phyloP scores from a whole-genome alignment of 1,284 basidiomycete species.

The Ganoderma sinense region DNA sequence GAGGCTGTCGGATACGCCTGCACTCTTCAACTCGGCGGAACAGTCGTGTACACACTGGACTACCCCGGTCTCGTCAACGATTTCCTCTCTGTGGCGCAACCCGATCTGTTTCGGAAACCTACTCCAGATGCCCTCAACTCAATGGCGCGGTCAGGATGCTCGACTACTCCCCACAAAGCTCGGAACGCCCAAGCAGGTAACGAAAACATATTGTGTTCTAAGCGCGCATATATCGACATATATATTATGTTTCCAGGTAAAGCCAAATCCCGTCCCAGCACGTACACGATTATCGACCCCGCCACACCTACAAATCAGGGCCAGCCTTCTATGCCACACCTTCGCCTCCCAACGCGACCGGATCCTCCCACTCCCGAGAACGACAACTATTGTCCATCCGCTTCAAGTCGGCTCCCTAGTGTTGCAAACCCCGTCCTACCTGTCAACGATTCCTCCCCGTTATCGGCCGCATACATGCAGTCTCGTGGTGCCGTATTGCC shows the following conservation, averaged over 20 bases:
- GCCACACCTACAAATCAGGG: neutral
- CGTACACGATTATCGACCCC: constrained; percentile 7
- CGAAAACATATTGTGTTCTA: neutral
- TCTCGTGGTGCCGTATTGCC: neutral
- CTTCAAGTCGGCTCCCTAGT: neutral
- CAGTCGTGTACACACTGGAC: constrained; percentile 35
- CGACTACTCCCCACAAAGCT: neutral
- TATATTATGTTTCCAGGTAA: constrained; percentile 5
- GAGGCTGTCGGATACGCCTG: constrained; percentile 38
- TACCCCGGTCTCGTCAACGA: constrained; percentile 31
- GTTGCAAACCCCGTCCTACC: neutral
- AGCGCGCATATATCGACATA: neutral
- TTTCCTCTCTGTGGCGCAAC: constrained; percentile 26
- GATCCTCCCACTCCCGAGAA: constrained; percentile 6
- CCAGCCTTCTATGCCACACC: neutral
- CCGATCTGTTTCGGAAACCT: constrained; percentile 21
- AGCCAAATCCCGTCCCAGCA: neutral
- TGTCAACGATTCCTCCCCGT: neutral
- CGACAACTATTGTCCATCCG: no score
- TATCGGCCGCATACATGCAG: neutral
- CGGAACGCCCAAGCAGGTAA: constrained; percentile 10
- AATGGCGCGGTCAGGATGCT: constrained; percentile 6
- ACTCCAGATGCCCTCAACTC: neutral
- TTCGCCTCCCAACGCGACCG: neutral
- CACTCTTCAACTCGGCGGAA: constrained; percentile 25